Base-by-base conservation (phyloP, 176 grass and related monocot genomes). In the maize (Zea mays) region DNA sequence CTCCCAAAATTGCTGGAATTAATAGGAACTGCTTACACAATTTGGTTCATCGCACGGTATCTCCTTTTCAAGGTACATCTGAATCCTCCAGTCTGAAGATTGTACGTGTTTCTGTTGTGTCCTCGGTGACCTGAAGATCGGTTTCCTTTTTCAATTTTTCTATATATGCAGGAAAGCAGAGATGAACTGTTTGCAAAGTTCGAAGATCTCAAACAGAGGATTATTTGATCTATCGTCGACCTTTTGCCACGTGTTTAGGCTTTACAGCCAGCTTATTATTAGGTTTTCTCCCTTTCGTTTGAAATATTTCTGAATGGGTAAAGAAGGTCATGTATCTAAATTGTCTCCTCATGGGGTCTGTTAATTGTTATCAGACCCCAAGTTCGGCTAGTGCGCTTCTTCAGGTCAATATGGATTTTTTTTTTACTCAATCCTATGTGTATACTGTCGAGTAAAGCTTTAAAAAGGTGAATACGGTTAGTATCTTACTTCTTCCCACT, bases 1-100 rank as follows among this genome's bases (percentile, higher is more conserved):
- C 76, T 99, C 65, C 96, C 96, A 6, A 87, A 99, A 27, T 45
- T 93, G 33, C 85, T 99, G 72, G 84, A 94, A 79, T 45, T 94
- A 7, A 46, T 91, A 44, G 92, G 92, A 57, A 80, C 77, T 82
- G 86, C 83, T 15, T 94, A 86, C 73, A 75, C 88, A 10, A 7
- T 84, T 58, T 94, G 92, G 92, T 94, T 94, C 86, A 73, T 10
- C 9, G 14, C 63, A 2, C 80, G 74, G 48, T 79, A 89, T 70
- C 83, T 94, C 8, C 71, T 91, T 67, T 94, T 86, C 56, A 94
- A 94, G 92, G 88, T 86, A 69, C 36, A 35, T 81, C 5, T 67
- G 35, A 64, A 5, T 43, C 59, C 64, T 65, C 48, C 33, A 34
- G 17, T 56, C 55, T 10, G n/a, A 21, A 21, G 75, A 41, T 34